Conservation (phyloP, 2,329 filamentous ascomycete genomes). For the Macrophomina phaseolina region DNA sequence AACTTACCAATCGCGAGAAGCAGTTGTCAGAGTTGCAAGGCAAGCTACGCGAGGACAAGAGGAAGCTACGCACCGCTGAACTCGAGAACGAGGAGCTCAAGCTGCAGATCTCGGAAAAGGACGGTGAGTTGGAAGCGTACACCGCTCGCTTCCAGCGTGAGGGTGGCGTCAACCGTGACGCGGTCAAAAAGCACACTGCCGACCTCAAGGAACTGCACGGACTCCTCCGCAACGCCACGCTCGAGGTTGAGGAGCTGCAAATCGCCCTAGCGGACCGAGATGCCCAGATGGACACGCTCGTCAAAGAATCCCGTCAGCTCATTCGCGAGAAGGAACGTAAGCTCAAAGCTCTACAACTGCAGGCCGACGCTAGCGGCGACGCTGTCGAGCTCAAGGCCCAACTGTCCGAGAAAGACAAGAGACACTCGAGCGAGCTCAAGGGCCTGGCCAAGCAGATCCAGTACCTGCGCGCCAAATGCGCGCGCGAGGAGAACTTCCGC, state of each 20-base stretch:
- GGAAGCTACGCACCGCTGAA: slow-evolving; percentile 56
- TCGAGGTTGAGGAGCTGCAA: slow-evolving; percentile 34
- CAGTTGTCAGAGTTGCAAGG: slow-evolving; percentile 30
- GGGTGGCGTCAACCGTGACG: slow-evolving; percentile 1
- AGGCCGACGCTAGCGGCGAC: slow-evolving; percentile 39
- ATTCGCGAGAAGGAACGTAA: slow-evolving; percentile 30
- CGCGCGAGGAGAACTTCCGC: slow-evolving; percentile 80
- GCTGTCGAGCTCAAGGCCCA: slow-evolving; percentile 47
- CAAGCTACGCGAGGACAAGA: slow-evolving; percentile 31
- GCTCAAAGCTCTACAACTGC: slow-evolving; percentile 33
- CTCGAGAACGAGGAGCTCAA: slow-evolving; percentile 62
- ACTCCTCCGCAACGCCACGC: slow-evolving; percentile 30
- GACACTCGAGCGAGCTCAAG: slow-evolving; percentile 76
- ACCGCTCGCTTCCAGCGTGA: slow-evolving; percentile 34
- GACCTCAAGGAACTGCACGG: slow-evolving; percentile 34
- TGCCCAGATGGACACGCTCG: slow-evolving; percentile 28
- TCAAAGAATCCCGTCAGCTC: slow-evolving; percentile 27
- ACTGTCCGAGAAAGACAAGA: slow-evolving; percentile 68
- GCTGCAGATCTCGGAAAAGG: slow-evolving; percentile 68
- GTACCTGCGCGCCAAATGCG: slow-evolving; percentile 82
- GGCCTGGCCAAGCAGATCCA: slow-evolving; percentile 89
- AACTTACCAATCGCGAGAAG: slow-evolving; percentile 35
- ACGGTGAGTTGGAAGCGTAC: slow-evolving; percentile 54
- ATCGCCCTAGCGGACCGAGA: slow-evolving; percentile 31
- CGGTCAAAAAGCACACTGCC: slow-evolving; percentile 32